A percentile compares a stretch with the other conserved stretches of the same genome.
These are phyloP conservation scores for Trifolium dubium DNA, from an alignment of 306 rosid genomes.

Conservation along the genomic window DNA sequence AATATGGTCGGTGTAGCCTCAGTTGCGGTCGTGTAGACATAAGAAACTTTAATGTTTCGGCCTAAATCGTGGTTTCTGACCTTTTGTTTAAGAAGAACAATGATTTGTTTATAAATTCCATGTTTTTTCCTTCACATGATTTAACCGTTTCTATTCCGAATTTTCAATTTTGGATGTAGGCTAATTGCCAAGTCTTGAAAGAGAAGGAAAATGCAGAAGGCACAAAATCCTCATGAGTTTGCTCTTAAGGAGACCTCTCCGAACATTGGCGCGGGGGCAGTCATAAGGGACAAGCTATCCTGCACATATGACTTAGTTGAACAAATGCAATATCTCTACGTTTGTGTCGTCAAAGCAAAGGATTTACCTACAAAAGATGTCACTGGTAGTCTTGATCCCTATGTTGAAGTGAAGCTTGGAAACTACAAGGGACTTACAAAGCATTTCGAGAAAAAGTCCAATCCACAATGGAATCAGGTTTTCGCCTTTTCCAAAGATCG, in stretches of 20 bases:
- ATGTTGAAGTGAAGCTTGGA: slow-evolving; percentile 88
- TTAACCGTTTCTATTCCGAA: neutral
- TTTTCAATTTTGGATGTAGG: slow-evolving; percentile 17
- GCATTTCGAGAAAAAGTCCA: slow-evolving; percentile 82
- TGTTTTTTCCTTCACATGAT: neutral
- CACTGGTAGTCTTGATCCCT: slow-evolving; percentile 87
- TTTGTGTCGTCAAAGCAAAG: slow-evolving; percentile 83
- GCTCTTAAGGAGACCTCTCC: slow-evolving; percentile 86
- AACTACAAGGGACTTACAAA: slow-evolving; percentile 78
- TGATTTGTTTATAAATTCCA: neutral
- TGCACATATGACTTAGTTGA: slow-evolving; percentile 91
- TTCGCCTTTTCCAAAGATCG: slow-evolving; percentile 88
- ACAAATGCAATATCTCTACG: slow-evolving; percentile 89
- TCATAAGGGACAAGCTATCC: slow-evolving; percentile 72
- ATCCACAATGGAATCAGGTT: slow-evolving; percentile 82
- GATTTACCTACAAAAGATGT: slow-evolving; percentile 86
- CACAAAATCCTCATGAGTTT: slow-evolving; percentile 64
- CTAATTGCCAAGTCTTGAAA: neutral
- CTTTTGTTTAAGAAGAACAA: neutral
- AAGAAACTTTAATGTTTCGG: neutral
- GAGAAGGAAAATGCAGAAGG: slow-evolving; percentile 71
- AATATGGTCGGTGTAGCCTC: neutral
- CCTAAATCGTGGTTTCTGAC: neutral
- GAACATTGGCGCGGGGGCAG: slow-evolving; percentile 74
- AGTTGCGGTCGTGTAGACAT: neutral